A percentile compares a stretch with the other conserved stretches of the same genome.
phyloP scores from a whole-genome alignment of 805 yeast species.

The Pichia kluyveri region DNA sequence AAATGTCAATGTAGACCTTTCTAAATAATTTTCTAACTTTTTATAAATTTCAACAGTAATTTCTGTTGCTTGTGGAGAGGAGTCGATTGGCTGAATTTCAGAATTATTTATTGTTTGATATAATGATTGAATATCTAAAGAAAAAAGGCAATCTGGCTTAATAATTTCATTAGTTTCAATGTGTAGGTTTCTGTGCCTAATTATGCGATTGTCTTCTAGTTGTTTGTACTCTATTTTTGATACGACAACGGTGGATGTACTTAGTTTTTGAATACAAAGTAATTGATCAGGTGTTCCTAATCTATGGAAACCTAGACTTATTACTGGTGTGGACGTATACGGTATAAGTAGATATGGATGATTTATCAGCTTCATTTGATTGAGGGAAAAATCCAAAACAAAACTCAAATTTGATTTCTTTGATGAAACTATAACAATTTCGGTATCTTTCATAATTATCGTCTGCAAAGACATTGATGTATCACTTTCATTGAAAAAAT shows the following conservation, averaged over 20 bases:
- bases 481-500: slow-evolving; percentile 48
- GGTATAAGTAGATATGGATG: slow-evolving; percentile 13
- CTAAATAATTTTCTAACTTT: not conserved
- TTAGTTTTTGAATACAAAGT: not conserved
- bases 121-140: not conserved
- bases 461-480: slow-evolving; percentile 37
- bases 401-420: slow-evolving; percentile 20
- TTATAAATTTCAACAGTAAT: slow-evolving; percentile 2
- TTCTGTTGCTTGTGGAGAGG: not conserved
- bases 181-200: too few species aligned
- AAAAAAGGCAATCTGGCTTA: not conserved
- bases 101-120: too few species aligned
- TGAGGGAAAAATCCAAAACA: slow-evolving; percentile 23
- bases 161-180: too few species aligned
- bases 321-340: not conserved
- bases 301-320: not conserved
- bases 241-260: not conserved
- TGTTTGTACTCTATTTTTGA: not conserved
- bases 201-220: too few species aligned
- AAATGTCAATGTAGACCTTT: not conserved
- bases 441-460: not conserved
- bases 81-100: not conserved
- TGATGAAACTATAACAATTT: slow-evolving; percentile 25
- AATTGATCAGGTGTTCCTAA: too few species aligned
- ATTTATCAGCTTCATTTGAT: slow-evolving; percentile 12